Percentiles rank a stretch among this genome's conserved stretches.
Evolutionary conservation across 129 eudicot species (phyloP).

Genomic region (Silybum marianum): DNA sequence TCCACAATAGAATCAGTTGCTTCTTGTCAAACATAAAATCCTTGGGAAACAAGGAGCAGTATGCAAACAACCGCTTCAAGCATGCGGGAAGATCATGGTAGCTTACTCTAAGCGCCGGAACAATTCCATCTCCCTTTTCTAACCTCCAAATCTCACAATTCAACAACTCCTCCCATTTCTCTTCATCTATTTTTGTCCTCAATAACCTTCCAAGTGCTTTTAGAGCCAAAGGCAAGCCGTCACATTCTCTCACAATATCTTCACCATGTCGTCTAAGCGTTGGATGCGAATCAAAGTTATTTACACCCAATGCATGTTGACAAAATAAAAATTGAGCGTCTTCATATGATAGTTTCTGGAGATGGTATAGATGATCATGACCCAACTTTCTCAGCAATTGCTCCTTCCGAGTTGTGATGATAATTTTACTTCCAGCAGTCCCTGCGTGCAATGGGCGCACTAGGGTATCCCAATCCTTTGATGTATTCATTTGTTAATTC

Average conservation of each 20-base stretch:
- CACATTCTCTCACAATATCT: conserved; percentile 28
- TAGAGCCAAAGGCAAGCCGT: conserved; percentile 34
- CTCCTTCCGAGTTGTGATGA: conserved; percentile 44
- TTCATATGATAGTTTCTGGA: conserved; percentile 13
- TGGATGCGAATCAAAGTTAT: conserved; percentile 7
- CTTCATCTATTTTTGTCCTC: neutral
- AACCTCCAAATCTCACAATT: neutral
- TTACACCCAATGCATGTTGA: conserved; percentile 35
- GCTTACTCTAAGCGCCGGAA: conserved; percentile 43
- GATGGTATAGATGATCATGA: conserved; percentile 11
- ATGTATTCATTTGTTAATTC: conserved; percentile 31
- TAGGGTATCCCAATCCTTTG: conserved; percentile 32
- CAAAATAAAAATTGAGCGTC: conserved; percentile 34
- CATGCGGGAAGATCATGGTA: conserved; percentile 35
- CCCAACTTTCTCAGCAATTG: conserved; percentile 23
- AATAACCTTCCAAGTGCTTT: conserved; percentile 33
- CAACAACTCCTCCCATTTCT: neutral
- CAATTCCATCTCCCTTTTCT: neutral
- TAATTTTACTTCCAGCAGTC: conserved; percentile 41
- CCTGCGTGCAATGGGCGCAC: conserved; percentile 28
- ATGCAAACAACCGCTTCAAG: conserved; percentile 36
- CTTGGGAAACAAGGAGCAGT: conserved; percentile 48
- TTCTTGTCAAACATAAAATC: conserved; percentile 30
- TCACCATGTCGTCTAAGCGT: conserved; percentile 23
- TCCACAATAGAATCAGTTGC: conserved; percentile 24